Base-by-base conservation (phyloP, 2,329 filamentous ascomycete genomes). In the Aspergillus sp. region DNA sequence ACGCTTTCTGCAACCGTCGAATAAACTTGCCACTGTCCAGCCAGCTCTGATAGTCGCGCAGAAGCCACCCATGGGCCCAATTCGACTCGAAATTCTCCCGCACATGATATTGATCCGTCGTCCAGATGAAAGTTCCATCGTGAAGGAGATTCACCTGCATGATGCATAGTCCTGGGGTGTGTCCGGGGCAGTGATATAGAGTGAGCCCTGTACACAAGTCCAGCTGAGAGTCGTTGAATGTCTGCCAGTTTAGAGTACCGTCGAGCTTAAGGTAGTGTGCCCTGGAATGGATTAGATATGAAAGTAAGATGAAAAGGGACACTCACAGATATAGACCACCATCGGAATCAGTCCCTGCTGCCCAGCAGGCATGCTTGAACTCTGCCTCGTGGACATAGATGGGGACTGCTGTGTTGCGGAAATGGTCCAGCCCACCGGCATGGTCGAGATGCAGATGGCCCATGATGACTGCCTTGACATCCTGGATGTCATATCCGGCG, bases 41-140 rank as follows among this genome's bases (percentile, higher is more conserved):
- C 67, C 66, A 70, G 2, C 60, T 60, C 41, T 54, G 58, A 47
- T 71, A 61, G 42, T 70, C 66, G 12, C 66, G 49, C 5, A 60
- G 54, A 30, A 67, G 46, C 51, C 66, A 63, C 0, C 67, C 68
- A 33, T 70, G 66, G 0, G 64, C 59, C 39, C 60, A 53, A 1
- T 51, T 52, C 10, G 55, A 31, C 35, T 66, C 58, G 45, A 64
- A 70, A 44, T 49, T 49, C 13, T 49, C 47, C 26, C 46, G 41
- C 1, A 49, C 47, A 37, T 49, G 47, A 11, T 44, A 49, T 27
- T 49, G 47, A 7, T 49, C 47, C 31, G 44, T 49, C 30, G 46
- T 46, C 4, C 46, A 49, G 27, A 49, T 36, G 32, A 49, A 49
- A 2, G 47, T 49, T 2, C 47, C 47, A 2, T 37, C 44, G 9